These are phyloP conservation scores for Diaporthe ilicicola DNA, from an alignment of 2,329 filamentous ascomycete genomes.

Conservation along the genomic window DNA sequence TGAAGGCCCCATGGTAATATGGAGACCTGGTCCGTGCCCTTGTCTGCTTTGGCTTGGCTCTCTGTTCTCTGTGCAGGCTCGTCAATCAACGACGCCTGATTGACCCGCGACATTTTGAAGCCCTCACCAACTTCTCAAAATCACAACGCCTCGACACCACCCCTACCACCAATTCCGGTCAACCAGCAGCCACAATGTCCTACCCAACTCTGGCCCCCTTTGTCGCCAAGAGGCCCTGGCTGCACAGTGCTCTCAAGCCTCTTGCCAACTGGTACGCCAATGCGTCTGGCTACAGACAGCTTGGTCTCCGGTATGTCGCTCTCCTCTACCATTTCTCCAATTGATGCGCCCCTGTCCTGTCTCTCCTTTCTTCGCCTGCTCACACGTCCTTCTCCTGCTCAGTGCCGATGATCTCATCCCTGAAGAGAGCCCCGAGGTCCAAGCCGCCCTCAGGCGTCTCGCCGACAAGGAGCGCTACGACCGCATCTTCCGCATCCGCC, in stretches of 20 bases:
- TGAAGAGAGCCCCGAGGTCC: conserved; percentile 89
- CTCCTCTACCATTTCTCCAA: conserved; percentile 4
- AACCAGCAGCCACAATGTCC: conserved; percentile 66
- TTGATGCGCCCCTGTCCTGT: neutral
- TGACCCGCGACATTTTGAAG: conserved; percentile 34
- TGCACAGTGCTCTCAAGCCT: conserved; percentile 80
- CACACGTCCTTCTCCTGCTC: conserved; percentile 27
- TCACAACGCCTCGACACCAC: conserved; percentile 33
- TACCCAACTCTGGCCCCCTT: conserved; percentile 77
- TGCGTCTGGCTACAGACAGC: conserved; percentile 89
- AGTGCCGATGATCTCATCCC: conserved; percentile 95
- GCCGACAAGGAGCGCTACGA: conserved; percentile 92
- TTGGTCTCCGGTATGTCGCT: conserved; percentile 79
- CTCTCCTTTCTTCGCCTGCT: neutral
- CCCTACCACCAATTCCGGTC: conserved; percentile 32
- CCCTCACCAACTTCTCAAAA: conserved; percentile 35
- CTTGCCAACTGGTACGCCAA: conserved; percentile 89
- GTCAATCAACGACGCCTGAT: conserved; percentile 28
- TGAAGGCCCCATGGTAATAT: neutral
- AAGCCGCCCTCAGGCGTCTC: conserved; percentile 89
- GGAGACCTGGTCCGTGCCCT: conserved; percentile 5
- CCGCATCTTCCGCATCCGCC: conserved; percentile 95
- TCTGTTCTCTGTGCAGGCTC: conserved; percentile 18
- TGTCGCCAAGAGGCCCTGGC: conserved; percentile 86
- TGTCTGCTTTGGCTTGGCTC: conserved; percentile 10